These are phyloP conservation scores for Mucor mucedo DNA, from an alignment of 371 early-diverging fungal species.

Conservation along the genomic window DNA sequence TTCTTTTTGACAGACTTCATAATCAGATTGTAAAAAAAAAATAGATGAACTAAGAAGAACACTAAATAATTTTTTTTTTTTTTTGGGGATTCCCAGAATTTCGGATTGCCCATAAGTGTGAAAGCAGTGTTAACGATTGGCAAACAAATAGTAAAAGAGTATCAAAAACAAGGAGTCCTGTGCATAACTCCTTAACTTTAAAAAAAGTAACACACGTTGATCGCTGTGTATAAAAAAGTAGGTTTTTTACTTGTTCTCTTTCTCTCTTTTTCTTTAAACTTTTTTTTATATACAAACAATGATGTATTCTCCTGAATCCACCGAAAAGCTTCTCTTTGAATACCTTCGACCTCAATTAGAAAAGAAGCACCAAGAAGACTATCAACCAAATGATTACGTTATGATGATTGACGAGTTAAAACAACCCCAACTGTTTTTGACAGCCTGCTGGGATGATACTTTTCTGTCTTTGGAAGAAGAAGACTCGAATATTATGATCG, in stretches of 20 bases:
- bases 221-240: constrained; percentile 5
- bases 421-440: background rate
- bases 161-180: too few species aligned
- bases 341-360: constrained; percentile 18
- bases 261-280: background rate
- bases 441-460: constrained; percentile 12
- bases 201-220: too few species aligned
- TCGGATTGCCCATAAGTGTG: too few species aligned
- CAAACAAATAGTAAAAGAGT: too few species aligned
- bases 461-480: constrained; percentile 17
- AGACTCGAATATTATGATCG: constrained; percentile 10
- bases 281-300: background rate
- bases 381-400: background rate
- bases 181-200: too few species aligned
- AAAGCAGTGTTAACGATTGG: too few species aligned
- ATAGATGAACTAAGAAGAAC: too few species aligned
- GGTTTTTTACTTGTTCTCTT: background rate
- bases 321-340: constrained; percentile 16
- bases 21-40: too few species aligned
- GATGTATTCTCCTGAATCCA: constrained; percentile 14
- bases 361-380: background rate
- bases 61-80: background rate
- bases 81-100: background rate
- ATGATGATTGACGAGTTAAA: background rate
- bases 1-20: too few species aligned